These are phyloP conservation scores for Ogataea siamensis DNA, from an alignment of 805 yeast species.

Conservation along the genomic window DNA sequence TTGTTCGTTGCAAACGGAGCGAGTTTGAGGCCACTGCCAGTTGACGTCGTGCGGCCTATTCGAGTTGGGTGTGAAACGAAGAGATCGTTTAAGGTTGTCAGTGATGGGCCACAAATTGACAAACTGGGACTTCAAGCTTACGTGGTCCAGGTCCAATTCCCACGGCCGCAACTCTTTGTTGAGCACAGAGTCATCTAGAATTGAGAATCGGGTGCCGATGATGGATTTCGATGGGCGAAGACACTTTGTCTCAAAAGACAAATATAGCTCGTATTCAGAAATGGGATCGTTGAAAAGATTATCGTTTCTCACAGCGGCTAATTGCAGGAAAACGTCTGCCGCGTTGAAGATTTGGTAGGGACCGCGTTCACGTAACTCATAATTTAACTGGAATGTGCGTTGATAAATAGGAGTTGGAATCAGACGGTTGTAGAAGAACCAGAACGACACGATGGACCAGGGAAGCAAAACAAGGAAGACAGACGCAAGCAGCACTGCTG, in stretches of 20 bases:
- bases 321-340: conserved; percentile 15
- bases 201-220: conserved; percentile 23
- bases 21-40: conserved; percentile 23
- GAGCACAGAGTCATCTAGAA: conserved; percentile 23
- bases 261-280: conserved; percentile 21
- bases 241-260: conserved; percentile 19
- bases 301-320: conserved; percentile 11
- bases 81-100: conserved; percentile 20
- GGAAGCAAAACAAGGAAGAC: conserved; percentile 32
- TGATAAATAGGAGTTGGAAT: conserved; percentile 27
- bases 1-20: conserved; percentile 11
- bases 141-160: conserved; percentile 19
- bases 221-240: conserved; percentile 8
- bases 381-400: conserved; percentile 19
- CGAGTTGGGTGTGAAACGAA: conserved; percentile 14
- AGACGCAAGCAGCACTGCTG: conserved; percentile 14
- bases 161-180: conserved; percentile 24
- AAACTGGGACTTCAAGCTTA: conserved; percentile 19
- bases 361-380: conserved; percentile 25
- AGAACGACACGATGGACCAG: conserved; percentile 32
- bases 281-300: conserved; percentile 14
- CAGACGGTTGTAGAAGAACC: conserved; percentile 31
- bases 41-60: conserved; percentile 11
- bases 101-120: conserved; percentile 30
- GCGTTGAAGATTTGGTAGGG: conserved; percentile 24